Evolutionary conservation across 2,329 filamentous ascomycete species (phyloP).

Genomic region (Scytalidium lignicola): DNA sequence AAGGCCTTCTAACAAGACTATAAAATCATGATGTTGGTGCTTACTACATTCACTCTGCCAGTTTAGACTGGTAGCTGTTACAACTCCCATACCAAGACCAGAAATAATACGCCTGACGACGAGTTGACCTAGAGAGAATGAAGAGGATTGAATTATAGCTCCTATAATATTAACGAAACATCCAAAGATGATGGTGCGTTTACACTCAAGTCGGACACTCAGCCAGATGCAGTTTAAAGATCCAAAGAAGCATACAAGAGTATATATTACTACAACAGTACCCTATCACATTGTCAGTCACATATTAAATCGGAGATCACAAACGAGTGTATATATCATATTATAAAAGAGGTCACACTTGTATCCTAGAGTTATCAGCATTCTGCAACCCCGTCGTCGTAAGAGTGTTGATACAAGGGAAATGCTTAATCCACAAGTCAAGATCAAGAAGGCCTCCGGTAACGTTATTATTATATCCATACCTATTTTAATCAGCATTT

Average conservation of each 20-base stretch:
- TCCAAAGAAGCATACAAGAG: neutral
- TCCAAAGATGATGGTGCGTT: neutral
- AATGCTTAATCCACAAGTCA: constrained; percentile 46
- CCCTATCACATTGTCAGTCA: neutral
- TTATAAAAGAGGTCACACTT: constrained; percentile 12
- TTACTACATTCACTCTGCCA: constrained; percentile 55
- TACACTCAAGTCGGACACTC: neutral
- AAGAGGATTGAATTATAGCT: constrained; percentile 33
- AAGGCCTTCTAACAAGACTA: constrained; percentile 52
- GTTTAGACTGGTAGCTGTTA: constrained; percentile 42
- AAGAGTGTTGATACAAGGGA: constrained; percentile 28
- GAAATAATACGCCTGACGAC: constrained; percentile 33
- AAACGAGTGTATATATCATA: neutral
- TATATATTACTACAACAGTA: constrained; percentile 1
- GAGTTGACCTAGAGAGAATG: constrained; percentile 34
- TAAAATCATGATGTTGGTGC: constrained; percentile 46
- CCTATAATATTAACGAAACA: constrained; percentile 36
- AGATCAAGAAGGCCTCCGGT: constrained; percentile 3
- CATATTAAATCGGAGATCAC: neutral
- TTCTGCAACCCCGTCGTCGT: neutral
- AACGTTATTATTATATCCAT: constrained; percentile 15
- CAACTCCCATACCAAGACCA: constrained; percentile 26
- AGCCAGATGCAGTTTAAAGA: neutral
- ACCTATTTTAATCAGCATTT: no score
- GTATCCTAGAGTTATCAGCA: constrained; percentile 1